A percentile compares a stretch with the other conserved stretches of the same genome.
These are phyloP conservation scores for Flueggea neowawraea DNA, from an alignment of 441 rosid species.

Conservation along the genomic window DNA sequence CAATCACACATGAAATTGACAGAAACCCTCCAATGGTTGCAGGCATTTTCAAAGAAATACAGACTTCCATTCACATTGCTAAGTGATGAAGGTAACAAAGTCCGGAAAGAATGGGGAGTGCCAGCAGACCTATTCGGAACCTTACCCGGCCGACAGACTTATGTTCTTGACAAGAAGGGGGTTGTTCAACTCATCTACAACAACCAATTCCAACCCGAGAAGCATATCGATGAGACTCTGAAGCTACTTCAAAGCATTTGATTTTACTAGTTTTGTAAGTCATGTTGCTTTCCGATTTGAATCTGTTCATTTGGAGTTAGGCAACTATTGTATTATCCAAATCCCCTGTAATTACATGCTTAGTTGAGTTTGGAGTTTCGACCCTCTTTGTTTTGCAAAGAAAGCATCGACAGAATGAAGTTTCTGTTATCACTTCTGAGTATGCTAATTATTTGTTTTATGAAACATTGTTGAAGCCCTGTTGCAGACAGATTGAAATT, in stretches of 20 bases:
- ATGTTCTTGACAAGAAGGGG: conserved; percentile 90
- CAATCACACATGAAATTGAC: not conserved
- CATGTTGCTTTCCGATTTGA: too few species aligned
- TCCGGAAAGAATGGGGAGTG: conserved; percentile 96
- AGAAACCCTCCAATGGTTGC: conserved; percentile 4
- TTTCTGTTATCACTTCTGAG: too few species aligned
- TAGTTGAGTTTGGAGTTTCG: too few species aligned
- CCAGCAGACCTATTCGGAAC: conserved; percentile 86
- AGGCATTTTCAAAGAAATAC: conserved; percentile 85
- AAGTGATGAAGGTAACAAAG: conserved; percentile 84
- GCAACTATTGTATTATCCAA: too few species aligned
- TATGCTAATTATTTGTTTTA: too few species aligned
- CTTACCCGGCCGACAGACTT: conserved; percentile 95
- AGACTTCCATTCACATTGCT: conserved; percentile 82
- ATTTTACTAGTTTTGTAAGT: conserved; percentile 2
- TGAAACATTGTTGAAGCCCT: too few species aligned
- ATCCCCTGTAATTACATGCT: too few species aligned
- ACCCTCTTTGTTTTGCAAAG: too few species aligned
- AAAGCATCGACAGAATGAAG: too few species aligned
- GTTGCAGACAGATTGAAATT: too few species aligned
- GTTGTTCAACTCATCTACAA: conserved; percentile 89
- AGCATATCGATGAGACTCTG: conserved; percentile 94
- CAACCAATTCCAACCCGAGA: conserved; percentile 99
- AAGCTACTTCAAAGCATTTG: conserved; percentile 78
- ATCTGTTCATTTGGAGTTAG: too few species aligned